Evolutionary conservation across 345 rosid species (phyloP), one percentile per base, ranked within the genome.

Genomic region (Lumnitzera racemosa): DNA sequence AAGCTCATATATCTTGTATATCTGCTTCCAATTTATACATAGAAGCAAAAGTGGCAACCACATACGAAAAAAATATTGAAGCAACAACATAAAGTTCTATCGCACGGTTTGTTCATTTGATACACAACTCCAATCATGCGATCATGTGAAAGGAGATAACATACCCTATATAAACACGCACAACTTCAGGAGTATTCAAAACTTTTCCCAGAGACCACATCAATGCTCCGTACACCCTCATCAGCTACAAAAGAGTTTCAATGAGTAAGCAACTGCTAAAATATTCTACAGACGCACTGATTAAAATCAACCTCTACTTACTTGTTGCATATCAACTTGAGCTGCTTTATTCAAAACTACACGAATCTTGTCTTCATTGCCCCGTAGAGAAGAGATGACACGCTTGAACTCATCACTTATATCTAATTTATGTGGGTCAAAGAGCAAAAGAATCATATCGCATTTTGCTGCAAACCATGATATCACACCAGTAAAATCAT

Each of bases 141-240:
- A 27, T 27, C 31, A 36, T 36, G 43, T 36, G 43, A 47, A 16
- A 20, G 14, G 15, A 53, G 55, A 24, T 25, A 65, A 55, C 83
- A 43, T 78, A 90, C 99, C 97, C 95, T 13, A 90, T 83, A 62
- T 94, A 94, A 64, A 94, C 97, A 56, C 96, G 97, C 24, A 61
- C 78, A 64, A 90, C 99, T 74, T 90, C 99, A 56, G 96, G 96
- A 61, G 96, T 90, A 62, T 86, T 90, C 56, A 94, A 48, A 55
- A 94, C 97, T 75, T 88, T 94, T 57, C 99, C 96, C 46, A 94
- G 95, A 5, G 99, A 94, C 97, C 97, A 94, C 96, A 94, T 88
- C 57, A 94, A 61, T 57, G 96, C 97, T 65, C 99, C 99, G 69
- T 94, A 88, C 12, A 90, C 99, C 68, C 97, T 90, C 99, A 94